These are phyloP conservation scores for Aspergillus costaricaensis DNA, from an alignment of 2,329 filamentous ascomycete genomes.

Conservation along the genomic window DNA sequence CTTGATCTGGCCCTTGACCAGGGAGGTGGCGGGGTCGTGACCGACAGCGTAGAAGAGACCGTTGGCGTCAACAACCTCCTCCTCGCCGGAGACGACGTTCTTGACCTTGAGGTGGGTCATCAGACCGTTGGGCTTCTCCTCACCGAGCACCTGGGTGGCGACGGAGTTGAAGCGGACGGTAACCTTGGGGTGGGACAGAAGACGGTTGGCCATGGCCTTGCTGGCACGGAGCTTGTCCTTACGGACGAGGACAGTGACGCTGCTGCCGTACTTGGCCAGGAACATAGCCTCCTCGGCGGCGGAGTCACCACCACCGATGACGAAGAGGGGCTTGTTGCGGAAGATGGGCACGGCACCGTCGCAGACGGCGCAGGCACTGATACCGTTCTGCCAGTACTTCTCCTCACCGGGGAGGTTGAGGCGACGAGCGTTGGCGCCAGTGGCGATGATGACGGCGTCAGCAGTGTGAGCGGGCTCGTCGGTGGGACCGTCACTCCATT, in stretches of 20 bases:
- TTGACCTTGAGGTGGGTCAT: slow-evolving; percentile 88
- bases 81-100: slow-evolving; percentile 72
- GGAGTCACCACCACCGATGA: slow-evolving; percentile 95
- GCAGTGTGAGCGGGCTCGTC: slow-evolving; percentile 77
- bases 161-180: slow-evolving; percentile 84
- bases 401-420: slow-evolving; percentile 85
- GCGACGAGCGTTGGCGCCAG: slow-evolving; percentile 86
- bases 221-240: slow-evolving; percentile 82
- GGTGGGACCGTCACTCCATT: slow-evolving; percentile 74
- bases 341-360: slow-evolving; percentile 97
- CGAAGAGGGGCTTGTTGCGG: slow-evolving; percentile 90
- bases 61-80: slow-evolving; percentile 84
- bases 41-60: slow-evolving; percentile 97
- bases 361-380: slow-evolving; percentile 95
- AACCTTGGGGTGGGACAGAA: slow-evolving; percentile 83
- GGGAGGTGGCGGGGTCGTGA: slow-evolving; percentile 86
- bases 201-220: slow-evolving; percentile 86
- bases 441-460: slow-evolving; percentile 90
- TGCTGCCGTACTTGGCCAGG: slow-evolving; percentile 94
- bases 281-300: slow-evolving; percentile 97
- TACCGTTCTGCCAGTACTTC: slow-evolving; percentile 95
- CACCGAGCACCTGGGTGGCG: slow-evolving; percentile 80
- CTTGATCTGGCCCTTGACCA: slow-evolving; percentile 88
- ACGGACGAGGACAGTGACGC: slow-evolving; percentile 91
- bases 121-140: slow-evolving; percentile 70